Evolutionary conservation across 2,329 filamentous ascomycete species (phyloP), one percentile per base, ranked within the genome.

Genomic region (Pyrenophora graminea): DNA sequence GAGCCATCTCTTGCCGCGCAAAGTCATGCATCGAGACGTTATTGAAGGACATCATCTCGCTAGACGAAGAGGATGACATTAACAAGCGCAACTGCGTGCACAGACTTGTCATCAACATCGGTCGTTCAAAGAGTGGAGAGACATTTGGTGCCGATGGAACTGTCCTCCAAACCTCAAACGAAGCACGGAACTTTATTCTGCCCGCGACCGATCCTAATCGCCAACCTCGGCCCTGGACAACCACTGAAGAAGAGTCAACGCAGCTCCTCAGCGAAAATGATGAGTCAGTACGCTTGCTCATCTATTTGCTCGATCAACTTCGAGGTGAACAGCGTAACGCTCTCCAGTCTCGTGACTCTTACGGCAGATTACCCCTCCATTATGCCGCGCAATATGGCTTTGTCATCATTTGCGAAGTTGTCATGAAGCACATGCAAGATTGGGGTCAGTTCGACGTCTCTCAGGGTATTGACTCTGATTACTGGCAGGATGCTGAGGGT

Each of bases 351-450:
- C 85, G 82, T 52, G 93, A 97, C 73, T 81, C 85, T 0, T 89
- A 93, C 53, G 92, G 91, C 2, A 88, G 93, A 4, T 82, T 93
- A 12, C 91, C 93, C 1, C 80, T 97, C 9, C 93, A 97, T 71
- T 97, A 97, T 69, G 91, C 91, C 2, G 93, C 94, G 0, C 91
- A 97, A 70, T 96, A 95, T 68, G 94, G 94, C 2, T 91, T 97
- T 63, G 89, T 94, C 3, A 84, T 91, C n/a, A 87, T 97, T 8
- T 96, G 91, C 67, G 83, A 96, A 68, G 81, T 92, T 19, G 83
- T 97, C 60, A 92, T 97, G 77, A 85, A 87, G 57, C 87, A 88
- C 64, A 92, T 99, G 86, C 89, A 93, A 69, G 82, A 86, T 19
- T 97, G 93, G 93, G 84, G 83, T 13, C 86, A 95, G 63, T 96